phyloP scores from a whole-genome alignment of 129 eudicot species.

The Mikania micrantha region DNA sequence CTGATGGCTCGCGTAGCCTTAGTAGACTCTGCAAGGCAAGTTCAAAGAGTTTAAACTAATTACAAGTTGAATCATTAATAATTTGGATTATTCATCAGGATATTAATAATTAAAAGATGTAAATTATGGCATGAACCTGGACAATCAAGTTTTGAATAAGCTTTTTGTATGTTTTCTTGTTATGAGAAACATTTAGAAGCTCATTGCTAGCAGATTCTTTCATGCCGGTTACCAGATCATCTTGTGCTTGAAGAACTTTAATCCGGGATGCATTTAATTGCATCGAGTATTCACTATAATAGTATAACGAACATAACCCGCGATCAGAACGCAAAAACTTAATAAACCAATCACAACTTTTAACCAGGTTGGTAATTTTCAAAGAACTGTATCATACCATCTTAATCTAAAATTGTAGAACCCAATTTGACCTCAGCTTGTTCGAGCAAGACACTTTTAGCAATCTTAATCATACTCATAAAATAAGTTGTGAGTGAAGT shows the following conservation, averaged over 20 bases:
- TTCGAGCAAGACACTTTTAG: too few relatives aligned
- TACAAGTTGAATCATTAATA: neutral
- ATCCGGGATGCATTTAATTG: conserved; percentile 64
- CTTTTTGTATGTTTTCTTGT: conserved; percentile 46
- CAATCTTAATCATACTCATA: neutral
- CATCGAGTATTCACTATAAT: conserved; percentile 68
- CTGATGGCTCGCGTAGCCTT: conserved; percentile 59
- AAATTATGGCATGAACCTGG: conserved; percentile 35
- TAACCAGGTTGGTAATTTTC: neutral
- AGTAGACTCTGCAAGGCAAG: conserved; percentile 46
- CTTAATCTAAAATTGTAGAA: neutral
- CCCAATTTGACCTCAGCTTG: neutral
- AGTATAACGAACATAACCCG: conserved; percentile 20
- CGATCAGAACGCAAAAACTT: neutral
- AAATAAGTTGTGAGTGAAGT: too few relatives aligned
- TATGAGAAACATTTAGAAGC: conserved; percentile 41
- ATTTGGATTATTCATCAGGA: neutral
- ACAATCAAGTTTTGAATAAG: conserved; percentile 50
- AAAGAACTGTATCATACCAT: neutral
- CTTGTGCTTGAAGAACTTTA: conserved; percentile 74
- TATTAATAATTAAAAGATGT: neutral
- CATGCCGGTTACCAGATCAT: conserved; percentile 49
- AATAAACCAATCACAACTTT: neutral
- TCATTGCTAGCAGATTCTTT: conserved; percentile 53
- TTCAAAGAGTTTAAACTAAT: neutral